Conservation (phyloP, 345 rosid genomes). For the Linum trigynum region DNA sequence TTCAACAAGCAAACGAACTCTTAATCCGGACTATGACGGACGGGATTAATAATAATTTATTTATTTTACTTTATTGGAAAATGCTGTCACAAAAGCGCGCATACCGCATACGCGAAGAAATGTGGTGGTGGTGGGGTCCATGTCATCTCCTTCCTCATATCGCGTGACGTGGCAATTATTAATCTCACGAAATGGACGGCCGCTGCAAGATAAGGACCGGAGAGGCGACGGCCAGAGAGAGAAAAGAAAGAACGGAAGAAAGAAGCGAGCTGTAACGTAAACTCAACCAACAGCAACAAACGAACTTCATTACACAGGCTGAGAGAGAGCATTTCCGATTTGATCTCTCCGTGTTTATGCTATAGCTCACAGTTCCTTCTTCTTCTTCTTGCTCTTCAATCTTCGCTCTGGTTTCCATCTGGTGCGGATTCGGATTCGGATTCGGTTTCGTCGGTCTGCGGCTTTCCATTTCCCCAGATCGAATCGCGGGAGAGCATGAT, state of each 20-base stretch:
- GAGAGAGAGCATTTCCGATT: neutral
- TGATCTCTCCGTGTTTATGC: neutral
- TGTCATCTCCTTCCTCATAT: neutral
- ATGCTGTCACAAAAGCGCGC: neutral
- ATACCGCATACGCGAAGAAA: neutral
- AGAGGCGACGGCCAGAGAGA: conserved; percentile 12
- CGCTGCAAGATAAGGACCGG: conserved; percentile 54
- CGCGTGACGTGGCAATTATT: conserved; percentile 45
- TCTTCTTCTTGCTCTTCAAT: neutral
- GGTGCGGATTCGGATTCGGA: neutral
- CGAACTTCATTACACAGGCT: neutral
- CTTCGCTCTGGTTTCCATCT: neutral
- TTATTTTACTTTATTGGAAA: neutral
- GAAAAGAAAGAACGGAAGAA: neutral
- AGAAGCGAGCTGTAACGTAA: neutral
- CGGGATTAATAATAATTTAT: neutral
- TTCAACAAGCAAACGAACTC: too few relatives aligned
- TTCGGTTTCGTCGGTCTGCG: neutral
- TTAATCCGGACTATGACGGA: too few relatives aligned
- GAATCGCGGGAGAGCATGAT: neutral
- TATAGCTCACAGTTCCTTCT: neutral
- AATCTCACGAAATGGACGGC: conserved; percentile 32
- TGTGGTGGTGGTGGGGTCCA: conserved; percentile 30
- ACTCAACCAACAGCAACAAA: neutral
- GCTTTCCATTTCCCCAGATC: conserved; percentile 16